A percentile compares a stretch with the other conserved stretches of the same genome.
These are phyloP conservation scores for Micractinium sp. DNA, from an alignment of 139 green algal genomes.

Conservation along the genomic window DNA sequence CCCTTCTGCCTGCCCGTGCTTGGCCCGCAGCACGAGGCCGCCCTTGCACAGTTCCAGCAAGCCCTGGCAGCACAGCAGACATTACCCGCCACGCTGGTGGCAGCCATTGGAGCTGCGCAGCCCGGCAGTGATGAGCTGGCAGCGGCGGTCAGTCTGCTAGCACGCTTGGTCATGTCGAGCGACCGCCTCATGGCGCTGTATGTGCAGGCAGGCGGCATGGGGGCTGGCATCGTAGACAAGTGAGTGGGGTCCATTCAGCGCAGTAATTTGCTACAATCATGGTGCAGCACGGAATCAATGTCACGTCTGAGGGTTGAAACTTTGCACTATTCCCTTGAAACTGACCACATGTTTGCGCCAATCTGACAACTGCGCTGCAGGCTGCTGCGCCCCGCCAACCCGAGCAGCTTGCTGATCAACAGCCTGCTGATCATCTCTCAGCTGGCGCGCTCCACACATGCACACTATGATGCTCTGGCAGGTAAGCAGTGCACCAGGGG, in stretches of 20 bases:
- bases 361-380: constrained; percentile 17
- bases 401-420: constrained; percentile 62
- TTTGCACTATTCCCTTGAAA: too few relatives aligned
- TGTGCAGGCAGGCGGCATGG: constrained; percentile 60
- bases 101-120: not conserved
- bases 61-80: not conserved
- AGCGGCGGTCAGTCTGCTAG: constrained; percentile 39
- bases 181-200: constrained; percentile 30
- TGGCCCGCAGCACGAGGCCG: not conserved
- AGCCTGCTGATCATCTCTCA: constrained; percentile 72
- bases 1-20: constrained; percentile 16
- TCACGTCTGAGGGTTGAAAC: too few relatives aligned
- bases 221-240: constrained; percentile 49
- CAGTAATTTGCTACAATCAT: not conserved
- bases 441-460: constrained; percentile 59
- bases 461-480: constrained; percentile 49
- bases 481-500: not conserved
- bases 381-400: constrained; percentile 43
- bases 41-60: constrained; percentile 15
- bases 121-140: constrained; percentile 10
- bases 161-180: constrained; percentile 43
- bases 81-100: not conserved
- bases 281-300: not conserved
- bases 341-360: too few relatives aligned
- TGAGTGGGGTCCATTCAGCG: constrained; percentile 2